These are phyloP conservation scores for Coffea humblotiana DNA, from an alignment of 305 asterid species.

Conservation along the genomic window DNA sequence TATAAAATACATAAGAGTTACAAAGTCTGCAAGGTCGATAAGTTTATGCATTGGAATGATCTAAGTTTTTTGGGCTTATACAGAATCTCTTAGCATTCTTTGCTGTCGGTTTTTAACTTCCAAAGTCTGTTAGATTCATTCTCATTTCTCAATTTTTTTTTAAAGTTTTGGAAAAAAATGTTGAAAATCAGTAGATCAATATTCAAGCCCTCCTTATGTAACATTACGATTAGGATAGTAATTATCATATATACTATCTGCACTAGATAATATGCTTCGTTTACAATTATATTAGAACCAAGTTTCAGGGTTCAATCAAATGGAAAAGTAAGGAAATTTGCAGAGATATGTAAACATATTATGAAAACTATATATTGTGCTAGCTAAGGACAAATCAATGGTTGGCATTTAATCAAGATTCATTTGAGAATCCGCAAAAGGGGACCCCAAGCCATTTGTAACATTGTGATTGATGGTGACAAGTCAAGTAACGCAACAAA, in stretches of 20 bases:
- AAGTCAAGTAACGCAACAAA: background rate
- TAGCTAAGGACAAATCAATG: background rate
- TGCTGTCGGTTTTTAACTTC: slow-evolving; percentile 13
- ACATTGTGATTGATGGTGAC: background rate
- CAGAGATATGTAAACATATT: background rate
- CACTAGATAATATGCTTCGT: background rate
- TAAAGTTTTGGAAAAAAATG: background rate
- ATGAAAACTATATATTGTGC: background rate
- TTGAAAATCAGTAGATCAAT: too few species aligned
- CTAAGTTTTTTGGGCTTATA: slow-evolving; percentile 17
- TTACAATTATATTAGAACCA: background rate
- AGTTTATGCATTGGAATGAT: slow-evolving; percentile 28
- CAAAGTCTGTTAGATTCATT: slow-evolving; percentile 16
- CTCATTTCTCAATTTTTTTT: background rate
- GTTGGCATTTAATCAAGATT: background rate
- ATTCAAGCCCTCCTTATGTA: background rate
- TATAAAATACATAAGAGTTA: background rate
- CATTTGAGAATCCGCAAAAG: slow-evolving; percentile 8
- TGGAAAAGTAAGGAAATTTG: background rate
- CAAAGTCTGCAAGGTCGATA: background rate
- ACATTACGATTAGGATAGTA: background rate
- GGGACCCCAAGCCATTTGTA: background rate
- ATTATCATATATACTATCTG: background rate
- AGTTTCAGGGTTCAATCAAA: background rate
- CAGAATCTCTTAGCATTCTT: slow-evolving; percentile 13